Evolutionary conservation across 805 yeast species (phyloP).

Genomic region (Clavispora santaluciae): DNA sequence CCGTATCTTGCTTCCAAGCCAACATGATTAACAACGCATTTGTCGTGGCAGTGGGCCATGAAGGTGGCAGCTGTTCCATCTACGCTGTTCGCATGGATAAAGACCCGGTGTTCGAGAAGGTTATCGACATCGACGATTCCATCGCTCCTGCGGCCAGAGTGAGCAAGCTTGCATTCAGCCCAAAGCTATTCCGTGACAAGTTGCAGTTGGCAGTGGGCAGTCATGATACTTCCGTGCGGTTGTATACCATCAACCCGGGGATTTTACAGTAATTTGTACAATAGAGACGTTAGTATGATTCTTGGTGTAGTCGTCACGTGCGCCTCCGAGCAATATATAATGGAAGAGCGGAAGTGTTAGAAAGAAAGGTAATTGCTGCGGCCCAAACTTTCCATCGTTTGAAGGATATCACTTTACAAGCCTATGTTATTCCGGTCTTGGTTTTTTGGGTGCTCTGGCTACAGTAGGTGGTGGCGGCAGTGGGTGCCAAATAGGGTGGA

Average conservation of each 20-base stretch:
- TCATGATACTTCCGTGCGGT: conserved; percentile 58
- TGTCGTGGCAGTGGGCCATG: conserved; percentile 62
- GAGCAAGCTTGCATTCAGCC: conserved; percentile 56
- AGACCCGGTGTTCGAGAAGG: conserved; percentile 12
- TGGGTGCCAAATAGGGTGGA: neutral
- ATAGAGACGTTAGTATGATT: too few species aligned
- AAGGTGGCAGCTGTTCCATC: conserved; percentile 55
- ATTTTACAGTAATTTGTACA: neutral
- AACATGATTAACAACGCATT: conserved; percentile 23
- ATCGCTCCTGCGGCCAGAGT: conserved; percentile 61
- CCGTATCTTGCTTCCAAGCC: conserved; percentile 47
- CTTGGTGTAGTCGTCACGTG: too few species aligned
- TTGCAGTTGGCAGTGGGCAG: conserved; percentile 56
- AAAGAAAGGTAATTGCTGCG: too few species aligned
- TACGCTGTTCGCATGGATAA: conserved; percentile 32
- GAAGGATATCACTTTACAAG: too few species aligned
- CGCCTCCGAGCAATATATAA: too few species aligned
- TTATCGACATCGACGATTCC: conserved; percentile 29
- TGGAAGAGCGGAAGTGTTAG: too few species aligned
- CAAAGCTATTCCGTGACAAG: conserved; percentile 15
- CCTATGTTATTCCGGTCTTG: too few species aligned
- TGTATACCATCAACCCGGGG: conserved; percentile 21
- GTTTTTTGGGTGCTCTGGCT: too few species aligned
- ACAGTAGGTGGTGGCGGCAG: too few species aligned
- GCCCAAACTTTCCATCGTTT: too few species aligned